These are phyloP conservation scores for Epichloe sp. DNA, from an alignment of 2,329 filamentous ascomycete genomes.

Conservation along the genomic window DNA sequence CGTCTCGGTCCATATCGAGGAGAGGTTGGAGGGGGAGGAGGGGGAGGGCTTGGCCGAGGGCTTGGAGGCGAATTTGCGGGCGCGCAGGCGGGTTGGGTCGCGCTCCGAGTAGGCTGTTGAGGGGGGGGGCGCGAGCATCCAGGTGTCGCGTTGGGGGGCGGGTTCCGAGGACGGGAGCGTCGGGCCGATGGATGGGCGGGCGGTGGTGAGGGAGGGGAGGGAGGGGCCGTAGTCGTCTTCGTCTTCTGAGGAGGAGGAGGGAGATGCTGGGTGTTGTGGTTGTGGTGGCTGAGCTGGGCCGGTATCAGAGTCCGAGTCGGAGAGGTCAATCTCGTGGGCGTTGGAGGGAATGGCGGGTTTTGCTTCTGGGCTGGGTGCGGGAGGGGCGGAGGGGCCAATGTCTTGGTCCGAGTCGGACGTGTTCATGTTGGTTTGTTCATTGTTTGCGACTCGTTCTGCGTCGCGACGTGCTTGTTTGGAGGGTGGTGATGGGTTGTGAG, in stretches of 20 bases:
- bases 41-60: constrained; percentile 16
- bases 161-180: constrained; percentile 21
- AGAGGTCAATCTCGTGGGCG: constrained; percentile 9
- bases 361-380: constrained; percentile 7
- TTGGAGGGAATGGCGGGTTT: neutral
- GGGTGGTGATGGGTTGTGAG: constrained; percentile 21
- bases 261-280: constrained; percentile 19
- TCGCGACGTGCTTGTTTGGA: constrained; percentile 3
- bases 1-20: constrained; percentile 81
- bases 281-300: constrained; percentile 11
- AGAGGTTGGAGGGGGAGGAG: constrained; percentile 24
- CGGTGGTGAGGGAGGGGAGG: constrained; percentile 30
- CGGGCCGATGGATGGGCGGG: constrained; percentile 31
- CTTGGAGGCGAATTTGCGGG: constrained; percentile 68
- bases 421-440: constrained; percentile 27
- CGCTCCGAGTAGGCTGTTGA: constrained; percentile 43
- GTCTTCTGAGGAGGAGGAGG: constrained; percentile 28
- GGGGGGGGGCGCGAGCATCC: constrained; percentile 60
- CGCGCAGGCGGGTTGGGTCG: constrained; percentile 74
- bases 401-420: constrained; percentile 20
- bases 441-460: constrained; percentile 4
- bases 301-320: neutral
- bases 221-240: constrained; percentile 45
- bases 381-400: constrained; percentile 21
- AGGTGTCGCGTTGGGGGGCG: constrained; percentile 60